Evolutionary conservation across 345 rosid genomes (phyloP), one percentile per base, ranked within the genome.

Genomic region (Litchi chinensis): DNA sequence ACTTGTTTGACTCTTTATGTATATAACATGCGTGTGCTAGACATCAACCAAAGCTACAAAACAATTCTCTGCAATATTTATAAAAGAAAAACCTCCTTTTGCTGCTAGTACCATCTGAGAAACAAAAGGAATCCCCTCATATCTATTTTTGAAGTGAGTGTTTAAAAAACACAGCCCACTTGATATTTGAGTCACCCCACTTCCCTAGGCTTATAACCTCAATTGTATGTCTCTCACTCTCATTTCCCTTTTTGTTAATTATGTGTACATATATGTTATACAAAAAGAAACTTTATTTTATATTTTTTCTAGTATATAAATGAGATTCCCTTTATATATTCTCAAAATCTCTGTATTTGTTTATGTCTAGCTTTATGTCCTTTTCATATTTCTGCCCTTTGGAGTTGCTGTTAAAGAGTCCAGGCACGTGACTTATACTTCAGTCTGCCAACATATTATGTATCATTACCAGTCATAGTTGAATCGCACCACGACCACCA

Each of bases 361-460:
- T 0, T 40, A 48, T 21, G 39, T 2, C 15, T 24, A 10, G 2
- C 21, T 8, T 52, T 57, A 40, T 19, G 76, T 73, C 76, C 18
- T 67, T 76, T 68, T 68, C 32, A 52, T 56, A 21, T 59, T 11
- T n/a, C 73, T 46, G 82, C 76, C 79, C 76, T 48, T 75, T 69
- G 65, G 39, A 8, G 68, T 65, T 11, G 44, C 76, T 63, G 83
- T 56, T 15, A 7, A 8, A 43, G 2, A 66, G 70, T 64, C 40
- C 77, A 12, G 22, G 72, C 83, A 80, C 72, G 83, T 76, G 83
- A 64, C 26, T 15, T 65, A 64, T 70, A 41, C 40, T 70, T 76
- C 76, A 19, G 75, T 48, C 65, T 11, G 50, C 28, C 68, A 70
- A 66, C 63, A 37, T 54, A 4, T 1, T 4, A 40, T 9, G 22